A percentile compares a stretch with the other conserved stretches of the same genome.
Evolutionary conservation across 345 rosid genomes (phyloP).

Genomic region (Citrus australasica): DNA sequence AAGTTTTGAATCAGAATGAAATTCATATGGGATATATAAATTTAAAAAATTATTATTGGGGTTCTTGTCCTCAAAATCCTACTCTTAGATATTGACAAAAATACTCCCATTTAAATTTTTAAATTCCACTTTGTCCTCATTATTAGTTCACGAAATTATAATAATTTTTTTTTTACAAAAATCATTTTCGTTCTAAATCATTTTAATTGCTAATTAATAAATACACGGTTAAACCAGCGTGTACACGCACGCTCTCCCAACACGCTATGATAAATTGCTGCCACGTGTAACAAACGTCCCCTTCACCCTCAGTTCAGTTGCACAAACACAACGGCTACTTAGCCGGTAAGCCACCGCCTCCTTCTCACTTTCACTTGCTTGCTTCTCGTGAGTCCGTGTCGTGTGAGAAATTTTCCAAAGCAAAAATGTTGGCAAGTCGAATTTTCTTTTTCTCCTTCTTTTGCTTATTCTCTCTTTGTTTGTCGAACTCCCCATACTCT

Average conservation of each 20-base stretch:
- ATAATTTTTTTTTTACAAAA: too few relatives aligned
- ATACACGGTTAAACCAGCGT: not conserved
- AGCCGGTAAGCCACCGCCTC: not conserved
- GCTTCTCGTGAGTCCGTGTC: not conserved
- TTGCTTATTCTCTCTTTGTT: not conserved
- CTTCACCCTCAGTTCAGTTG: not conserved
- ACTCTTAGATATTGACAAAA: too few relatives aligned
- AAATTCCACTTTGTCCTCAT: too few relatives aligned
- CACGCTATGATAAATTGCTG: not conserved
- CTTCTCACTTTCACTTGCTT: not conserved
- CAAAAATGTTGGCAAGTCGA: not conserved
- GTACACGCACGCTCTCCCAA: not conserved
- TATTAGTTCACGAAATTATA: too few relatives aligned
- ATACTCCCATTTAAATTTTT: too few relatives aligned
- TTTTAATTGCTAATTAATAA: too few relatives aligned
- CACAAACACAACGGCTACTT: constrained; percentile 1
- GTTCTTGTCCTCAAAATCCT: too few relatives aligned
- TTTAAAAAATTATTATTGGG: too few relatives aligned
- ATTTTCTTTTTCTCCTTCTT: constrained; percentile 4
- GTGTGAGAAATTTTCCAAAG: not conserved
- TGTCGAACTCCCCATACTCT: not conserved
- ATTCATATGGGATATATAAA: too few relatives aligned
- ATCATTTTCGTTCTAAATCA: too few relatives aligned
- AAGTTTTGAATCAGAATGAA: too few relatives aligned
- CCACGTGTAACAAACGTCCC: not conserved